A percentile compares a stretch with the other conserved stretches of the same genome.
Conservation (phyloP, 305 asterid species). For the Vinca major region DNA sequence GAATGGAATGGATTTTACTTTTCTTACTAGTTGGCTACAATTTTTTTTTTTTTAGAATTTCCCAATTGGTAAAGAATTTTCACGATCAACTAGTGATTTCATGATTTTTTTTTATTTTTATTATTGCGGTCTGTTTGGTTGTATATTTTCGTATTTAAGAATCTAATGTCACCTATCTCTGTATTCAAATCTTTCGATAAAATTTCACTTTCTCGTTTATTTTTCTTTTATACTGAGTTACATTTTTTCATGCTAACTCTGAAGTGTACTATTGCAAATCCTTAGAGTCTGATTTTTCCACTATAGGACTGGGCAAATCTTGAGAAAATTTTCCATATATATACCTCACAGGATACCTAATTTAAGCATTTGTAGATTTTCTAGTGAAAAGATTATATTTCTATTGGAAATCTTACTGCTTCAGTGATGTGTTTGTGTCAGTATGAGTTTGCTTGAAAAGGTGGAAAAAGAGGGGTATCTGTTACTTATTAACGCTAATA, state of each 20-base stretch:
- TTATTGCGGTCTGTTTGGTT: background rate
- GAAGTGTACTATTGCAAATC: background rate
- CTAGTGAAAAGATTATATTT: background rate
- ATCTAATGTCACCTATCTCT: background rate
- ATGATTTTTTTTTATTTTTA: no score
- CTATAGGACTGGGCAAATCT: background rate
- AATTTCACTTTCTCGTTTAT: background rate
- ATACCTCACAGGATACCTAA: no score
- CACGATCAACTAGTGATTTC: background rate
- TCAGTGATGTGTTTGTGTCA: slow-evolving; percentile 1
- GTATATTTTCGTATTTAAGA: background rate
- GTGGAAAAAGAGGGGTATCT: background rate
- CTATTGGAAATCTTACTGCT: background rate
- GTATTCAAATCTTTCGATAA: background rate
- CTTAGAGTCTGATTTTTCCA: background rate
- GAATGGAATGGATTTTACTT: no score
- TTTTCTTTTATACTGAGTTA: background rate
- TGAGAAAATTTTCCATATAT: background rate
- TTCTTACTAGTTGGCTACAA: no score
- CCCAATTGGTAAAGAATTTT: no score
- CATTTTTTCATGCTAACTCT: background rate
- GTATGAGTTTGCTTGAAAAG: background rate
- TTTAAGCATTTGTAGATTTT: background rate
- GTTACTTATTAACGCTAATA: background rate
- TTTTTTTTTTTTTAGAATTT: no score